Base-by-base conservation (phyloP, 1,284 basidiomycete genomes). In the Vanrija pseudolonga region DNA sequence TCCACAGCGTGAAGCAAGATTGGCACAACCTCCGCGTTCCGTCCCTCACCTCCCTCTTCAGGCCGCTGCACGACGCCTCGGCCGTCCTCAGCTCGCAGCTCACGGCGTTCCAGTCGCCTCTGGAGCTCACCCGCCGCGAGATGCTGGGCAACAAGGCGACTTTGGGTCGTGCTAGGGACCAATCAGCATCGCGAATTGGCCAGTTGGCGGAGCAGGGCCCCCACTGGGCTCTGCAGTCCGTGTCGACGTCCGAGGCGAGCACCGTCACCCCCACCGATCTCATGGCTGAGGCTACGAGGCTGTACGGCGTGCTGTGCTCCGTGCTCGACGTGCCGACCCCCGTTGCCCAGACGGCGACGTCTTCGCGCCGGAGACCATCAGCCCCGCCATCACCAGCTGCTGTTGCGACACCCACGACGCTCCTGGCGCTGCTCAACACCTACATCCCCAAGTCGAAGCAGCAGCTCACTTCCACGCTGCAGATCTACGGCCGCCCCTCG, bases 121-220 rank as follows among this genome's bases (percentile, higher is more conserved):
- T 70, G 47, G 61, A 59, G 9, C 59, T 76, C 15, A 75, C 72
- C 9, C 62, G 72, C 1, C 60, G 70, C n/a, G 74, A 76, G 52
- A 69, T 76, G 64, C 47, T 70, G 17, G 47, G 62, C 4, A 69
- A 69, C 17, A 48, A 60, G 39, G 62, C 66, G 20, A 64, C 66
- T 1, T 62, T 76, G 3, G 57, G 45, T 1, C 41, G 43, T 3
- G 64, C 68, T 2, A 59, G 72, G 7, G 69, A 74, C 48, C 60
- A 60, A 2, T 58, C 64, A 0, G 73, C 72, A 0, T 44, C 49
- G 9, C 58, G 62, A 9, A 66, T 76, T 23, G 74, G 74, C 15
- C 51, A 68, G 7, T 60, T 76, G 8, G 73, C 74, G 14, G 61
- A 62, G 12, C 64, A 70, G 47, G 74, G 64, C 6, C 74, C 74